Evolutionary conservation across 2,329 filamentous ascomycete species (phyloP).

Genomic region (Domatiomyces globalis): DNA sequence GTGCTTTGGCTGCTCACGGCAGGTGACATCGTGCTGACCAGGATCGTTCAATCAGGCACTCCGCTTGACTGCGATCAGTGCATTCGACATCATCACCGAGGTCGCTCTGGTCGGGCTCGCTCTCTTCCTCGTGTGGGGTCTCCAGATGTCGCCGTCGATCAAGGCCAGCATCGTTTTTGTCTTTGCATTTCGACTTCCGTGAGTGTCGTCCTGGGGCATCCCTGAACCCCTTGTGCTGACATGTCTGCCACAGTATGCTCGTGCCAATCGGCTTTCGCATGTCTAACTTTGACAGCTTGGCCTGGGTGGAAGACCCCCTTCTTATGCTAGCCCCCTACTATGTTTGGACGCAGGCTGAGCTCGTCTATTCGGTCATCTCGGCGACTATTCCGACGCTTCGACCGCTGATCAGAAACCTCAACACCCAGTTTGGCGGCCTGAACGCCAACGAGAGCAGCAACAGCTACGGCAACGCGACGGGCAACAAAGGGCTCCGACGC

Average conservation of each 20-base stretch:
- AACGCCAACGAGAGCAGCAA: not conserved
- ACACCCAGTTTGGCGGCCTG: slow-evolving; percentile 1
- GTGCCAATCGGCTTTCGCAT: slow-evolving; percentile 27
- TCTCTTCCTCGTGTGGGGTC: slow-evolving; percentile 25
- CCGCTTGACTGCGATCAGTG: slow-evolving; percentile 27
- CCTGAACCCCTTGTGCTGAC: slow-evolving; percentile 3
- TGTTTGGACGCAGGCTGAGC: slow-evolving; percentile 28
- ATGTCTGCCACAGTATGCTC: slow-evolving; percentile 19
- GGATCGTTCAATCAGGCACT: too few species aligned
- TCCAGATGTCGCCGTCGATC: slow-evolving; percentile 26
- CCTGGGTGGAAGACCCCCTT: slow-evolving; percentile 24
- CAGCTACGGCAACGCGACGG: slow-evolving; percentile 4
- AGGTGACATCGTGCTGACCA: too few species aligned
- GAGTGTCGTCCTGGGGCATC: slow-evolving; percentile 29
- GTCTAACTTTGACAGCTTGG: slow-evolving; percentile 22
- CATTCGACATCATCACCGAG: slow-evolving; percentile 31
- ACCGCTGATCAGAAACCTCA: slow-evolving; percentile 26
- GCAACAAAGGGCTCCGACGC: not conserved
- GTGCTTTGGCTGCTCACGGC: too few species aligned
- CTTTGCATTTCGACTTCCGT: slow-evolving; percentile 28
- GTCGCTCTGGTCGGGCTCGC: slow-evolving; percentile 25
- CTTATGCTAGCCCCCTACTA: slow-evolving; percentile 24
- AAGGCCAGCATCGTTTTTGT: slow-evolving; percentile 28
- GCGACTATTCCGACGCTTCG: slow-evolving; percentile 33
- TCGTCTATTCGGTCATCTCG: slow-evolving; percentile 29